Evolutionary conservation across 78 protist species (phyloP).

Genomic region (Dictyostelium brefeldianum): DNA sequence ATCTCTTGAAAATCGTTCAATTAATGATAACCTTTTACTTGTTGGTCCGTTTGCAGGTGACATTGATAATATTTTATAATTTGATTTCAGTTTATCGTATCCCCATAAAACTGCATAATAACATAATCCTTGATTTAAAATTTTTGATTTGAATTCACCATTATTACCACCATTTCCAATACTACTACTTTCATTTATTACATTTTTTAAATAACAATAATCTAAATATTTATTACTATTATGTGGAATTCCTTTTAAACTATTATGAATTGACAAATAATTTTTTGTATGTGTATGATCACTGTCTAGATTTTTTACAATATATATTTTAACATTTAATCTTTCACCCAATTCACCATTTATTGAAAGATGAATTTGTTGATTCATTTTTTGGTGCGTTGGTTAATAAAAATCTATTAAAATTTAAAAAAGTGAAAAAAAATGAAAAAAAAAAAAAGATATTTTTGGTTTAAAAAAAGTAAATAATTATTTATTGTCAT

Average conservation of each 20-base stretch:
- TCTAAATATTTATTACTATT: neutral
- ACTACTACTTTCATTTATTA: neutral
- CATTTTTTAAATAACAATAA: neutral
- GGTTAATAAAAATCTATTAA: too few relatives aligned
- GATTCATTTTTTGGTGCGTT: too few relatives aligned
- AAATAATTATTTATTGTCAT: too few relatives aligned
- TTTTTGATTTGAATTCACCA: neutral
- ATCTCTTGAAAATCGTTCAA: neutral
- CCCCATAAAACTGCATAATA: neutral
- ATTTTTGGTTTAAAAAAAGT: too few relatives aligned
- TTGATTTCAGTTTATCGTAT: neutral
- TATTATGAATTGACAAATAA: neutral
- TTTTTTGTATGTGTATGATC: neutral
- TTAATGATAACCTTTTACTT: neutral
- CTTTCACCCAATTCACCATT: too few relatives aligned
- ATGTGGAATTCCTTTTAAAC: neutral
- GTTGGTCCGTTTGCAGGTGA: neutral
- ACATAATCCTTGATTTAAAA: neutral
- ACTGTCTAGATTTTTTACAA: too few relatives aligned
- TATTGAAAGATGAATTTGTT: too few relatives aligned
- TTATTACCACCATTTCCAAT: neutral
- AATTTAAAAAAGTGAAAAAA: too few relatives aligned
- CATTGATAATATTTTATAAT: neutral
- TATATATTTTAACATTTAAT: too few relatives aligned
- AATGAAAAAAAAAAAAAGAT: too few relatives aligned